Conservation (phyloP, 2,329 filamentous ascomycete species). For the Clonostachys chloroleuca region DNA sequence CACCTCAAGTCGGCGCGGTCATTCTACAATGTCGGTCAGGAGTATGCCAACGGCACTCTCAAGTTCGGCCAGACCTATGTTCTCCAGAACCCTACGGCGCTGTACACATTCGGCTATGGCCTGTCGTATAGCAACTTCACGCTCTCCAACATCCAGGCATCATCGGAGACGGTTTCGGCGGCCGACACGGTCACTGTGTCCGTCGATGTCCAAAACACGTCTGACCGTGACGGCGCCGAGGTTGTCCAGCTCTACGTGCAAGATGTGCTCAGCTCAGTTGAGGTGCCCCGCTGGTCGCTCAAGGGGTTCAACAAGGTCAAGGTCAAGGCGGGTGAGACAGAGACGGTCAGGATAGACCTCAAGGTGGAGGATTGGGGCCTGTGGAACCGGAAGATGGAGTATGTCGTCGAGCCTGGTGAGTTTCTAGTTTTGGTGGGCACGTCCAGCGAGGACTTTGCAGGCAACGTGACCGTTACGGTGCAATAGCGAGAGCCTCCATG, state of each 20-base stretch:
- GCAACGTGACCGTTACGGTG: slow-evolving; percentile 52
- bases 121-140: slow-evolving; percentile 61
- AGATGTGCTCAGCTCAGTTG: slow-evolving; percentile 57
- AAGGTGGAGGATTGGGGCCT: slow-evolving; percentile 54
- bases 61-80: slow-evolving; percentile 64
- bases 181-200: slow-evolving; percentile 52
- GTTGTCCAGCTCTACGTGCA: slow-evolving; percentile 66
- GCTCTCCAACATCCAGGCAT: slow-evolving; percentile 50
- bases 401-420: slow-evolving; percentile 68
- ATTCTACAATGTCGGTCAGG: slow-evolving; percentile 45
- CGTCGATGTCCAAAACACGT: slow-evolving; percentile 59
- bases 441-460: slow-evolving; percentile 50
- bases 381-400: slow-evolving; percentile 60
- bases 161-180: slow-evolving; percentile 36
- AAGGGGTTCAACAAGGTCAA: slow-evolving; percentile 65
- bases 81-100: slow-evolving; percentile 51
- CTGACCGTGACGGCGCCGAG: slow-evolving; percentile 53
- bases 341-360: slow-evolving; percentile 41
- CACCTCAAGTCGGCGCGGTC: slow-evolving; percentile 63
- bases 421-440: slow-evolving; percentile 61
- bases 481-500: slow-evolving; percentile 6
- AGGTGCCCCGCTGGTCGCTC: slow-evolving; percentile 59
- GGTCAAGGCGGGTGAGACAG: slow-evolving; percentile 54
- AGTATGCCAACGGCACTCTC: slow-evolving; percentile 54
- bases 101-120: slow-evolving; percentile 64